A percentile compares a stretch with the other conserved stretches of the same genome.
Conservation (phyloP, 345 rosid genomes). For the Physaria fendleri region DNA sequence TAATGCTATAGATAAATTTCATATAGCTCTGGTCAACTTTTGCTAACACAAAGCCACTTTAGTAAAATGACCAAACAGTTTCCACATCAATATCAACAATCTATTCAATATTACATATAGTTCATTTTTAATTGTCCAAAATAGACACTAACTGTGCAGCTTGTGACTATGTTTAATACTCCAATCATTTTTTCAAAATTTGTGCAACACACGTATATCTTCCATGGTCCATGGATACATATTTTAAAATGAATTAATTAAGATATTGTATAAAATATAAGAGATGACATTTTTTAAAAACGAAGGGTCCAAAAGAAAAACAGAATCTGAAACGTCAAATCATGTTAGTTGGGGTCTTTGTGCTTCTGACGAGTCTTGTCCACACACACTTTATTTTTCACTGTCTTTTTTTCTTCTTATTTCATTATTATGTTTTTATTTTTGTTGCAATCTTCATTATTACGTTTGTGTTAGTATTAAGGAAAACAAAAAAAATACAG, state of each 20-base stretch:
- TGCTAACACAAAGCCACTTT: constrained; percentile 21
- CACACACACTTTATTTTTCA: constrained; percentile 23
- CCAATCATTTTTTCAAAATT: neutral
- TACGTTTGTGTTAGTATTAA: neutral
- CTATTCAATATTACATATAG: neutral
- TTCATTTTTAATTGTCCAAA: neutral
- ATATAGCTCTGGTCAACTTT: constrained; percentile 17
- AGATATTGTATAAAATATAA: neutral
- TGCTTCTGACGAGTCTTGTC: constrained; percentile 39
- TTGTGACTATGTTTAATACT: constrained; percentile 9
- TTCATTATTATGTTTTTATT: constrained; percentile 12
- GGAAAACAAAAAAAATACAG: neutral
- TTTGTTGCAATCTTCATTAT: neutral
- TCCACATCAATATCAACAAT: constrained; percentile 19
- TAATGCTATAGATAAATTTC: neutral
- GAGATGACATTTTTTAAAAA: neutral
- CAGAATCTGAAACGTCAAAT: constrained; percentile 98
- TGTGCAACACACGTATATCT: constrained; percentile 28
- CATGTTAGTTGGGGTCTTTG: constrained; percentile 58
- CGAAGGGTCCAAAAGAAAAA: constrained; percentile 30
- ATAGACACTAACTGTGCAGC: neutral
- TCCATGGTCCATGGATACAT: constrained; percentile 27
- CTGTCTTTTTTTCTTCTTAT: neutral
- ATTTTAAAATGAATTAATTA: neutral
- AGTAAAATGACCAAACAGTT: constrained; percentile 15